Base-by-base conservation (phyloP, 306 rosid genomes). In the Corylus heterophylla region DNA sequence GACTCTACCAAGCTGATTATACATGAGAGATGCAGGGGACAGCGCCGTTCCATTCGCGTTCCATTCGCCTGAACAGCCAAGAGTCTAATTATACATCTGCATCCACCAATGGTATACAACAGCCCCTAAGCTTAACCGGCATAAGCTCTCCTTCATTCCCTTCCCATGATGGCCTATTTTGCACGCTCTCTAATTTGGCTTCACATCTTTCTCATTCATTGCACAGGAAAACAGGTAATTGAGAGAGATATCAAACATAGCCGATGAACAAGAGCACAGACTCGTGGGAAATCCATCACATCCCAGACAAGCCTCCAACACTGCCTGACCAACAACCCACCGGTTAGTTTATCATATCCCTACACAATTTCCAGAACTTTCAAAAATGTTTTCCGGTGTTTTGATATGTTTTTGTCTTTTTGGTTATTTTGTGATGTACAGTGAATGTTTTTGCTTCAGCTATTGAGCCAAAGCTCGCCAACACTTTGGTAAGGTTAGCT, bases 251-350 rank as follows among this genome's bases (percentile, higher is more conserved):
- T 16, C 6, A 59, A 49, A 11, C 35, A 22, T 2, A 25, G 14
- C 29, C 66, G 3, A 74, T 39, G 71, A 3, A 3, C 50, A 50
- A 69, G 71, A n/a, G 66, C 20, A 75, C 75, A 49, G 73, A 37
- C 2, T 25, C 50, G 5, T 84, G 88, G 85, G 66, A 87, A 79
- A 91, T 94, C 52, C 73, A 90, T 51, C 82, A 94, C 58, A 80
- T 94, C 63, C 97, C 93, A 17, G 94, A 88, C 20, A 87, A 86
- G 75, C 79, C 84, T 67, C 92, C 85, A 12, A 70, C 83, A 10
- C 83, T 86, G 74, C 96, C 89, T 39, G 79, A 84, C 69, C 88
- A 89, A 72, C 97, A 91, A 76, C 94, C 94, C 51, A 92, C 96
- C 20, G 94, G 97, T 93, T 4, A 62, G 37, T 20, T 77, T 37